Evolutionary conservation across 1,139 yeast species (phyloP), one percentile per base, ranked within the genome.

Genomic region (Suhomyces kunorum): DNA sequence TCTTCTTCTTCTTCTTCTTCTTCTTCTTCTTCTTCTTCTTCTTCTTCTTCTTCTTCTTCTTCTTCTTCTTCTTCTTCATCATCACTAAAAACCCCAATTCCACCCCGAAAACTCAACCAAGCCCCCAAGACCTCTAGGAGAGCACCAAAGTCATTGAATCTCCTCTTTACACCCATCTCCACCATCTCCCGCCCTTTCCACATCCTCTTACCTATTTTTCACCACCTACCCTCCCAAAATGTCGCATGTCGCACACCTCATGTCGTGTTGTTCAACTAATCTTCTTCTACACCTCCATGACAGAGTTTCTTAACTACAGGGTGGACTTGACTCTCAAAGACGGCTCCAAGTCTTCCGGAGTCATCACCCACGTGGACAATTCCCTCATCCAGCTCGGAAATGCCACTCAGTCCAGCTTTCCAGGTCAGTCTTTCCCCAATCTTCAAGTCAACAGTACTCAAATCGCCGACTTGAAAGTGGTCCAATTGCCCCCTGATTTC

Each of bases 251-350:
- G 34, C 34, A 31, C 22, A 3, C 13, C 9, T 13, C 14, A 31
- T 22, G 26, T 31, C 34, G 26, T 15, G 25, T 20, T 14, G 27
- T 31, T 19, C 32, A 29, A 18, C 32, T 19, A n/a, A 6, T 13
- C 22, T 18, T 18, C 24, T 19, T 11, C 14, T 13, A 6, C 28
- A 32, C 17, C 34, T 32, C 31, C 32, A 36, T 36, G 39, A 19
- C 39, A 14, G 81, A 79, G 48, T 79, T 80, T 49, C 58, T 74
- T 38, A 80, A 82, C 39, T 81, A 76, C 54, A 72, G 72, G 37
- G 81, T 81, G 13, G 73, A 71, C 47, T 53, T 81, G 28, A 58
- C 58, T 27, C 67, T 80, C 43, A 76, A 75, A 34, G 71, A 68
- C 44, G 79, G 78, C 2, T 51, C 68, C 11, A 61, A 55, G 26